Evolutionary conservation across 2,329 filamentous ascomycete genomes (phyloP).

Genomic region (Malbranchea cinnamomea): DNA sequence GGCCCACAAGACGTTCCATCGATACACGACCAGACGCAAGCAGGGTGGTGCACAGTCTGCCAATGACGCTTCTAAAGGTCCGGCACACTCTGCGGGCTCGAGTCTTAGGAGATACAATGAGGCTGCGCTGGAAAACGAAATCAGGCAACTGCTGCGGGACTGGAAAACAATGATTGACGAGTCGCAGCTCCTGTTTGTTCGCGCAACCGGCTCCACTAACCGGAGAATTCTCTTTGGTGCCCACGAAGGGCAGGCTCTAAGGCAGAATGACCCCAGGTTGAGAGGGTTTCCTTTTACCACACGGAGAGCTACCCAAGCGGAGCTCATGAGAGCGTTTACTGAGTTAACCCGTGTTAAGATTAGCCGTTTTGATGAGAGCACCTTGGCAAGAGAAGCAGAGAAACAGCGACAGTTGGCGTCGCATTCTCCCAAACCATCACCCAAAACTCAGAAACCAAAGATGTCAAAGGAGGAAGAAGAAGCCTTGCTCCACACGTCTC

Average conservation of each 20-base stretch:
- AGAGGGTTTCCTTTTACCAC: constrained; percentile 90
- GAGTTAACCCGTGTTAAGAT: constrained; percentile 87
- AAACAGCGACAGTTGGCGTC: constrained; percentile 28
- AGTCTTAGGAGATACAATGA: constrained; percentile 88
- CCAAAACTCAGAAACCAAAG: constrained; percentile 37
- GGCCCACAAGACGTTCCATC: constrained; percentile 93
- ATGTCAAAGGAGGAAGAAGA: constrained; percentile 71
- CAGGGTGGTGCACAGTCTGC: constrained; percentile 91
- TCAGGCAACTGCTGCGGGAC: constrained; percentile 61
- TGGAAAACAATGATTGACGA: constrained; percentile 80
- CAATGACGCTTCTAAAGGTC: constrained; percentile 86
- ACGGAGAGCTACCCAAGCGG: constrained; percentile 76
- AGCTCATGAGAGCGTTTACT: constrained; percentile 87
- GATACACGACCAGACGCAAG: constrained; percentile 90
- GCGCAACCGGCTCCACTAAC: constrained; percentile 78
- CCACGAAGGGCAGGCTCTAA: constrained; percentile 76
- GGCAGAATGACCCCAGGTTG: constrained; percentile 61
- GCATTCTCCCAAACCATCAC: constrained; percentile 22
- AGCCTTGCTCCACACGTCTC: constrained; percentile 67
- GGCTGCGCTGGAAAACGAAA: constrained; percentile 73
- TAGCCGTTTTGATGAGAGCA: constrained; percentile 55
- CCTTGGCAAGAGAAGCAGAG: constrained; percentile 37
- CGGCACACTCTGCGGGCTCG: constrained; percentile 85
- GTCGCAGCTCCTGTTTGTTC: constrained; percentile 72
- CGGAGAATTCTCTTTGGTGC: constrained; percentile 76